Evolutionary conservation across 805 yeast genomes (phyloP), one percentile per base, ranked within the genome.

Genomic region (Lipomyces sp.): DNA sequence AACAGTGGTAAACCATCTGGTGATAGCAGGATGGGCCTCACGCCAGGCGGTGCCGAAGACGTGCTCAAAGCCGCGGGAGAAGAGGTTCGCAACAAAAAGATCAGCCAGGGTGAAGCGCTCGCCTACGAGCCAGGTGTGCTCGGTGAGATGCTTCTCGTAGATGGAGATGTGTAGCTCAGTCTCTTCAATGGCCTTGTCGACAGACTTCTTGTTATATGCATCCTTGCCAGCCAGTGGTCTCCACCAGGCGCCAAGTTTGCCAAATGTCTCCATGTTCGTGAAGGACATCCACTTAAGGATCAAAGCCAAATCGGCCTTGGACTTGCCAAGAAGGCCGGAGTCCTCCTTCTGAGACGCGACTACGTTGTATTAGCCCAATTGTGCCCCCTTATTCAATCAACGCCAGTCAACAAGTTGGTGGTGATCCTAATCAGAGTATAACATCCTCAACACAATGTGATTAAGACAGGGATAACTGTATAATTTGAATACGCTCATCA

Each of bases 231-330:
- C 75, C 63, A 89, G 76, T 73, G 92, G 89, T 66, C 77, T 76
- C 79, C 90, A 85, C 71, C 85, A 85, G 50, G 71, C 74, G 65
- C 84, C 84, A 61, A 83, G 73, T 65, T 79, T 74, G 57, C 80
- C 74, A 71, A 88, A 76, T 65, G 89, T 73, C 74, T 93, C 97
- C 73, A 85, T 74, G 83, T 89, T 90, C 77, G 87, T 82, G 73
- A 90, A 80, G 2, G 97, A 90, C 77, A 87, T 74, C 96, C 96
- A 92, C 80, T 82, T 87, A 73, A 92, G 77, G 74, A 92, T 82
- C 74, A 79, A 79, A 67, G 90, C 91, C 76, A 85, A 82, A 74
- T 90, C 90, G 72, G 80, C 80, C 71, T 84, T 79, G 77, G 82
- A 82, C 78, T 85, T 84, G 75, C 97, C 98, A 71, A 86, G 80